Conservation (phyloP, 2,329 filamentous ascomycete species). For the Monilinia vaccinii-corymbosi region DNA sequence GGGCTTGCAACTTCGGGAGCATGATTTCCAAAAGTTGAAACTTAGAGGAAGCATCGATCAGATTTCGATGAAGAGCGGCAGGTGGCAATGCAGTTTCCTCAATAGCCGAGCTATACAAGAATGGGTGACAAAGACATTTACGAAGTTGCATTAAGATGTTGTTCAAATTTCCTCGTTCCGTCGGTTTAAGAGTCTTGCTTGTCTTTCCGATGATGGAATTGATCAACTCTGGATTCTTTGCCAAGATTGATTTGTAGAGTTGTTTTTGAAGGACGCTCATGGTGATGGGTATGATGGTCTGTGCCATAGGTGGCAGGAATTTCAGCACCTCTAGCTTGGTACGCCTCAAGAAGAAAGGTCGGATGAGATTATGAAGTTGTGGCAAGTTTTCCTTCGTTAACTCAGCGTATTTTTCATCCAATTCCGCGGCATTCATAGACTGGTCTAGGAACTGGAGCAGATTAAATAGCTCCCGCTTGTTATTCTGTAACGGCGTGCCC, state of each 20-base stretch:
- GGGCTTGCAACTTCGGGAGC: constrained; percentile 75
- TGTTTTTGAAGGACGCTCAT: constrained; percentile 93
- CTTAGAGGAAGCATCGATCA: constrained; percentile 88
- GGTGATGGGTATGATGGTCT: constrained; percentile 91
- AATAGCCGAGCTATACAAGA: constrained; percentile 83
- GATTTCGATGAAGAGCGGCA: constrained; percentile 60
- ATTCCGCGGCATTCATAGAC: constrained; percentile 54
- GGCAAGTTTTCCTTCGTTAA: constrained; percentile 75
- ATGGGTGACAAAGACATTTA: constrained; percentile 92
- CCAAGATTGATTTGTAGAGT: constrained; percentile 85
- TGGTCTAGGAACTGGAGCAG: constrained; percentile 87
- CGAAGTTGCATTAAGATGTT: constrained; percentile 94
- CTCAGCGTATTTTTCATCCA: constrained; percentile 70
- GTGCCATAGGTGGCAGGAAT: constrained; percentile 85
- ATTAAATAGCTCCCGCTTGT: constrained; percentile 90
- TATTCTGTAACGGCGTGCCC: constrained; percentile 88
- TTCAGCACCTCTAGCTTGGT: constrained; percentile 88
- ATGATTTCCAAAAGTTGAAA: constrained; percentile 75
- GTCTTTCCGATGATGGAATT: constrained; percentile 70
- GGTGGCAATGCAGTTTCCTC: constrained; percentile 66
- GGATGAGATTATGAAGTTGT: constrained; percentile 73
- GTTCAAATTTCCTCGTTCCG: constrained; percentile 72
- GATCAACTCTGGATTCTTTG: constrained; percentile 83
- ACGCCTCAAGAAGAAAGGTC: constrained; percentile 60
- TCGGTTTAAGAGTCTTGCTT: constrained; percentile 48